Evolutionary conservation across 202 grass and related monocot genomes (phyloP), one percentile per base, ranked within the genome.

Genomic region (Dendrocalamus latiflorus): DNA sequence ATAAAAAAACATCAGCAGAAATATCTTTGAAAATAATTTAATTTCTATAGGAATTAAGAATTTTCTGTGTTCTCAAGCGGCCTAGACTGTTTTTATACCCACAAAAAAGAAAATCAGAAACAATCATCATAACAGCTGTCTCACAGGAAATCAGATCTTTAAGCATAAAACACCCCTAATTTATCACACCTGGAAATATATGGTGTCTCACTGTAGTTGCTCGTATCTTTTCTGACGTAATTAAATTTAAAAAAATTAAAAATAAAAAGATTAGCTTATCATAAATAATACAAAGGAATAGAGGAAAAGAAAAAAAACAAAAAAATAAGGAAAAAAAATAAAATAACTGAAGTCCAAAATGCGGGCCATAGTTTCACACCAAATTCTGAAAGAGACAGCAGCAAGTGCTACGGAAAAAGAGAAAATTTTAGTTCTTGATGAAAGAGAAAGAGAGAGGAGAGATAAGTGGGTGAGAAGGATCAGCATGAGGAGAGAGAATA

Each of bases 401-500:
- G 75, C 61, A 51, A 33, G 69, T 75, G 75, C 36, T 44, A 25
- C 5, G 17, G 42, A 14, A 20, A 48, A 78, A 43, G 24, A 37
- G 28, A 33, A 59, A 73, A 34, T 1, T 36, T 68, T 30, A 59
- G n/a, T 77, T 82, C 41, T 51, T 33, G 55, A n/a, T 4, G 60
- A 53, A 71, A 69, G 42, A 53, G 77, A 69, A 22, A 73, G 71
- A 34, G 25, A n/a, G n/a, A n/a, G 43, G 64, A 56, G 55, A 72
- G 24, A 64, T n/a, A n/a, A 67, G 78, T 84, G 67, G 62, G 79
- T 42, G 41, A 81, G 73, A 42, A 76, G 81, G 69, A 77, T 80
- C 76, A 81, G 76, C 60, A 70, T 65, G 43, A 74, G 66, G 83
- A 86, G 80, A 86, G 86, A 84, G 83, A 82, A 74, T 66, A n/a